Evolutionary conservation across 345 rosid species (phyloP).

Genomic region (Heritiera littoralis): DNA sequence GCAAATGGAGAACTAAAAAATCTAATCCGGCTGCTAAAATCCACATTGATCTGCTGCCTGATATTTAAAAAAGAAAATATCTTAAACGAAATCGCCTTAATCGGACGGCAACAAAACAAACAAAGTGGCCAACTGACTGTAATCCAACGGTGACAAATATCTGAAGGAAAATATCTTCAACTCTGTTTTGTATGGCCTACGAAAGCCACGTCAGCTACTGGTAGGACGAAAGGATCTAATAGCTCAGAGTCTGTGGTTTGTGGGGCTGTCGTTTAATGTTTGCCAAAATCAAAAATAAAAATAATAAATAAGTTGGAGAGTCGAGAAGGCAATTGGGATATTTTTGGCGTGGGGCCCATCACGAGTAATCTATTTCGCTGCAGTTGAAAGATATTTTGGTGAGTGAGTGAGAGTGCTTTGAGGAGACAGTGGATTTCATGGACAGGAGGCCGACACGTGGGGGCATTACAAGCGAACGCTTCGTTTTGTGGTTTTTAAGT

Average conservation of each 20-base stretch:
- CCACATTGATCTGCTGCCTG: neutral
- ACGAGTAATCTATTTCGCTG: neutral
- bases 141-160: conserved; percentile 33
- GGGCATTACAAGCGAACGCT: neutral
- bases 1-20: neutral
- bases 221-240: conserved; percentile 26
- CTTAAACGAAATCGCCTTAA: conserved; percentile 29
- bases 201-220: conserved; percentile 45
- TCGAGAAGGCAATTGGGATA: conserved; percentile 5
- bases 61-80: conserved; percentile 39
- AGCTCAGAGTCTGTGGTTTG: neutral
- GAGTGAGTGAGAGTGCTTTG: neutral
- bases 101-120: conserved; percentile 34
- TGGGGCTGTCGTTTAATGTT: conserved; percentile 13
- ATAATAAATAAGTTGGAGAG: neutral
- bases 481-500: conserved; percentile 15
- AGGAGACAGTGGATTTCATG: neutral
- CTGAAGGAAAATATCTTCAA: conserved; percentile 46
- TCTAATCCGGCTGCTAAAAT: neutral
- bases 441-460: conserved; percentile 19
- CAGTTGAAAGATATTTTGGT: conserved; percentile 5
- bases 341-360: neutral
- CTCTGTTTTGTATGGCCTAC: conserved; percentile 38
- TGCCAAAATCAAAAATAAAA: neutral
- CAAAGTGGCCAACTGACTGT: conserved; percentile 17